Conservation (phyloP, 495 filamentous ascomycete species). For the Trypethelium eluteriae region DNA sequence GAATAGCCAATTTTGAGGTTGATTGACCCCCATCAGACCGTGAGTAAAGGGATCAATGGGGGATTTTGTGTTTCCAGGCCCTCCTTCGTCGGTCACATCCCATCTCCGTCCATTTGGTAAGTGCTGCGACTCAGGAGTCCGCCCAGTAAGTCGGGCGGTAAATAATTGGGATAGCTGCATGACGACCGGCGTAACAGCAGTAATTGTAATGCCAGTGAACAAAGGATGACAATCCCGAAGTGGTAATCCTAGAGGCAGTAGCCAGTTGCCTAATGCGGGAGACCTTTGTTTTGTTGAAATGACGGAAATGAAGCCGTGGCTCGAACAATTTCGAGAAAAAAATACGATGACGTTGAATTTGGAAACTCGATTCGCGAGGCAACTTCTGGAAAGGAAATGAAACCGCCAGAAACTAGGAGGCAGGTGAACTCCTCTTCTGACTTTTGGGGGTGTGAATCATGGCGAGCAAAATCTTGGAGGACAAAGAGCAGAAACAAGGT, state of each 20-base stretch:
- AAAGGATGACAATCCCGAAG: background rate
- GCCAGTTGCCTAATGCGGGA: background rate
- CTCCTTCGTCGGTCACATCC: constrained; percentile 6
- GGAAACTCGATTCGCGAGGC: background rate
- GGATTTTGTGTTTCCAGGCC: constrained; percentile 4
- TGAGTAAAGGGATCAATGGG: constrained; percentile 21
- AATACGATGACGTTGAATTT: background rate
- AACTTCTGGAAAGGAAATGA: background rate
- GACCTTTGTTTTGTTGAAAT: background rate
- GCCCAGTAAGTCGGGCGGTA: background rate
- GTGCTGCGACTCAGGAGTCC: background rate
- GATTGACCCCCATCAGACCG: constrained; percentile 36
- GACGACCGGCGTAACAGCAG: constrained; percentile 7
- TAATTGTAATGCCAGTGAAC: background rate
- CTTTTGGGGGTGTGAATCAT: background rate
- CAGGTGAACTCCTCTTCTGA: constrained; percentile 2
- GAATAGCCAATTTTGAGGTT: constrained; percentile 33
- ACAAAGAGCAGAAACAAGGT: constrained; percentile 2
- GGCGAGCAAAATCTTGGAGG: background rate
- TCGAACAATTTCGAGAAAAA: background rate
- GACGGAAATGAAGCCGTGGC: background rate
- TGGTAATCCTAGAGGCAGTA: background rate
- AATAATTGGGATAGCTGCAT: background rate
- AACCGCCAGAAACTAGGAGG: background rate
- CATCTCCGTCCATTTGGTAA: constrained; percentile 1